Percentiles rank a stretch among this genome's conserved stretches.
Evolutionary conservation across 148 eudicot genomes (phyloP).

Genomic region (Fagopyrum homotropicum): DNA sequence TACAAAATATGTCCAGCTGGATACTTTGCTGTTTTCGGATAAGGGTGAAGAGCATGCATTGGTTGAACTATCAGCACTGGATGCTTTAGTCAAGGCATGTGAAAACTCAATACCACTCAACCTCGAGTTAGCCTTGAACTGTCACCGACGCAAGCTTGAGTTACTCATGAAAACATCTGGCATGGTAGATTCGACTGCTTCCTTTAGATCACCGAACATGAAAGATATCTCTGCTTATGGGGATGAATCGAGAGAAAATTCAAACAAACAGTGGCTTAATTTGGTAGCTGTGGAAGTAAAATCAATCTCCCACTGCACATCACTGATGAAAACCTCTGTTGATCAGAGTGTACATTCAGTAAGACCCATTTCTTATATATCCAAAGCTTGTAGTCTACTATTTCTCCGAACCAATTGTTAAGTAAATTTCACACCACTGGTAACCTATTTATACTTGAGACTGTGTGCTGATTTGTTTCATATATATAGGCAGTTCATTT

Average conservation of each 20-base stretch:
- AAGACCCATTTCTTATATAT: constrained; percentile 29
- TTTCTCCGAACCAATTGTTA: not conserved
- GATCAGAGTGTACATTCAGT: constrained; percentile 48
- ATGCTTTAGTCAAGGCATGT: constrained; percentile 65
- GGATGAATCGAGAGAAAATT: constrained; percentile 42
- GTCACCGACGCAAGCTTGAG: constrained; percentile 73
- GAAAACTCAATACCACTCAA: constrained; percentile 52
- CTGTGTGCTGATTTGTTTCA: not conserved
- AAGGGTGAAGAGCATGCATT: constrained; percentile 42
- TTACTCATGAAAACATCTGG: constrained; percentile 73
- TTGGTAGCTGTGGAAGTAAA: constrained; percentile 72
- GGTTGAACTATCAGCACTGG: constrained; percentile 65
- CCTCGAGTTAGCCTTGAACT: constrained; percentile 54
- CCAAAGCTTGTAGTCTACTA: not conserved
- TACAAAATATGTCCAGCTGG: constrained; percentile 42
- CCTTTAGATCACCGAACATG: constrained; percentile 27
- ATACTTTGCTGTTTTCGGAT: constrained; percentile 31
- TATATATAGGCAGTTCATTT: not conserved
- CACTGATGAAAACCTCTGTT: constrained; percentile 51
- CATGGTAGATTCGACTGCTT: constrained; percentile 41
- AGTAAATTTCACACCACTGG: not conserved
- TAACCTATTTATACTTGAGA: not conserved
- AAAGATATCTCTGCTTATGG: constrained; percentile 32
- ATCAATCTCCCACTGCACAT: constrained; percentile 69
- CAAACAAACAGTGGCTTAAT: constrained; percentile 35